Evolutionary conservation across 305 asterid genomes (phyloP), one percentile per base, ranked within the genome.

Genomic region (Withania somnifera): DNA sequence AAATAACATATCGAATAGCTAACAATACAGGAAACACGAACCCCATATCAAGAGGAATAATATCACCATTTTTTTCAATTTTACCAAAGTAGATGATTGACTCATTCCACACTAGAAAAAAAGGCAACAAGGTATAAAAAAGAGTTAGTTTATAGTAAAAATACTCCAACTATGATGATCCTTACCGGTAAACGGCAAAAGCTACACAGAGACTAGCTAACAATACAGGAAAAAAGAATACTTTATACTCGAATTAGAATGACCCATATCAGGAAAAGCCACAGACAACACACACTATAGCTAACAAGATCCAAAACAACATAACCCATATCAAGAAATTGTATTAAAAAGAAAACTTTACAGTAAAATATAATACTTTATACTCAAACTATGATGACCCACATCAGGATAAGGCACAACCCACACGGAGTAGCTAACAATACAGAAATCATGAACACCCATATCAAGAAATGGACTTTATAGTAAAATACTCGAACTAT

Each of bases 31-130:
- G 5, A 86, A 40, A 40, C 53, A 13, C 1, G n/a, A 34, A 52
- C 47, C 81, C 79, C 73, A 71, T 38, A 45, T 83, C 79, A 82
- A 69, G 36, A 83, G n/a, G n/a, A n/a, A n/a, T n/a, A n/a, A n/a
- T n/a, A n/a, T n/a, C n/a, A n/a, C n/a, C n/a, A n/a, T n/a, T n/a
- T n/a, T n/a, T n/a, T n/a, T n/a, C n/a, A n/a, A n/a, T n/a, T n/a
- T n/a, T n/a, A n/a, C n/a, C n/a, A n/a, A n/a, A n/a, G n/a, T n/a
- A n/a, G n/a, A n/a, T n/a, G n/a, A n/a, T n/a, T n/a, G n/a, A n/a
- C n/a, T n/a, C n/a, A n/a, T n/a, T n/a, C n/a, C n/a, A n/a, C n/a
- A n/a, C n/a, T n/a, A n/a, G n/a, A n/a, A n/a, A n/a, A n/a, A n/a
- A n/a, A n/a, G n/a, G n/a, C n/a, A n/a, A n/a, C n/a, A n/a, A n/a